Base-by-base conservation (phyloP, 306 rosid species). In the Glycine tomentella region DNA sequence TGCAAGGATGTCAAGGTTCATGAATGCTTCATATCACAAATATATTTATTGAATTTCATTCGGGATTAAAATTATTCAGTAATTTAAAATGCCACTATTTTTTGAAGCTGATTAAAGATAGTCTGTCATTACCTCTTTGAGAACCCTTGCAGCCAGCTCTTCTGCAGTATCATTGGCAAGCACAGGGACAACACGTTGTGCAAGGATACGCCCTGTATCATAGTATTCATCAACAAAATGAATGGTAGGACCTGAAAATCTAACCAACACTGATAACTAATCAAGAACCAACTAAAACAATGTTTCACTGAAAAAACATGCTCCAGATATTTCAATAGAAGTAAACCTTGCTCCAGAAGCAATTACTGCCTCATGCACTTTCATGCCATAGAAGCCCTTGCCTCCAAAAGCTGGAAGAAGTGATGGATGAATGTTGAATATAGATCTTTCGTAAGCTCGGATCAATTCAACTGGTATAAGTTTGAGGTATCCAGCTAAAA, bases 351-450 rank as follows among this genome's bases (percentile, higher is more conserved):
- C 95, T 45, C 99, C 99, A 68, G 94, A 93, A 78, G 94, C 94
- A 79, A 95, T 85, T 80, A 95, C 97, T 33, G 97, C 97, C 77
- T 89, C 88, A 55, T 95, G 99, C 74, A 95, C 97, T 86, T 89
- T 95, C 97, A 88, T 89, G 33, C 99, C 99, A 76, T 91, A 93
- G 79, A 86, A 88, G 78, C 97, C 97, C 85, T 93, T 87, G 66
- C 99, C 99, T 86, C 99, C 99, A 88, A 95, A 95, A 66, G 99
- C 95, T 33, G 97, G 98, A 86, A 93, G 99, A 84, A 95, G 95
- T 40, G 99, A 91, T 45, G 99, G 98, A 81, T 95, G 98, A 51
- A 95, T 93, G 78, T 95, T 95, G 71, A 90, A 31, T 63, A 93
- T 90, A 82, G 92, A 89, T 83, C 86, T 89, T 51, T 88, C 84